These are phyloP conservation scores for Cryptosporidium muris DNA, from an alignment of 169 alveolate species.

Conservation along the genomic window DNA sequence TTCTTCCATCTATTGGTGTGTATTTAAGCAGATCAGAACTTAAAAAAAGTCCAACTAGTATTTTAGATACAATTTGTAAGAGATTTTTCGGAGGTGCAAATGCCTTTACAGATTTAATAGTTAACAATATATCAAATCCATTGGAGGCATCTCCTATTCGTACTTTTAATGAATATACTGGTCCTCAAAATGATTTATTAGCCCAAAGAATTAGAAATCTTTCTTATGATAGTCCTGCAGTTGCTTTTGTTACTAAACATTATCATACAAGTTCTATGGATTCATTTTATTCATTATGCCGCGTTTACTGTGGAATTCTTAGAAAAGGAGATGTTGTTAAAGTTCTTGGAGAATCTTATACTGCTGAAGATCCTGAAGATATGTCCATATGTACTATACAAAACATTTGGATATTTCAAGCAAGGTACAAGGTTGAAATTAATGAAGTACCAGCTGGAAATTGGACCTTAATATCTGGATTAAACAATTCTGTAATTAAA, in stretches of 20 bases:
- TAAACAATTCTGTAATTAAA: constrained; percentile 89
- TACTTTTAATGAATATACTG: constrained; percentile 75
- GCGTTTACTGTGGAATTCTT: constrained; percentile 97
- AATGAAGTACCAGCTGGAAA: constrained; percentile 86
- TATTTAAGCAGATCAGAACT: constrained; percentile 94
- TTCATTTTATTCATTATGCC: constrained; percentile 93
- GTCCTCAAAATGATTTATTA: constrained; percentile 66
- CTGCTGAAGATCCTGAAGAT: constrained; percentile 96
- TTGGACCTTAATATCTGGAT: constrained; percentile 96
- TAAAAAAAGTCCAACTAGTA: constrained; percentile 86
- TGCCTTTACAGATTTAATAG: constrained; percentile 90
- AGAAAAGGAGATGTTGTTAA: constrained; percentile 91
- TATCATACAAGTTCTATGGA: constrained; percentile 91
- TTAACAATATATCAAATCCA: constrained; percentile 83
- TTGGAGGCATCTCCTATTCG: constrained; percentile 78
- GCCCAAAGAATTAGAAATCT: constrained; percentile 41
- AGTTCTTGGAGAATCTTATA: constrained; percentile 92
- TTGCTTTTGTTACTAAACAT: constrained; percentile 89
- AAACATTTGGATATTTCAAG: constrained; percentile 91
- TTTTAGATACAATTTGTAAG: constrained; percentile 75
- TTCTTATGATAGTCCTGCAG: constrained; percentile 85
- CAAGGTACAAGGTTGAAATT: constrained; percentile 91
- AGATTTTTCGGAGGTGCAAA: constrained; percentile 78
- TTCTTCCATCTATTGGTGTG: constrained; percentile 81
- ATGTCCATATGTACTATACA: constrained; percentile 86